phyloP scores from a whole-genome alignment of 2,329 filamentous ascomycete species.

The Sarocladium brachiariae region DNA sequence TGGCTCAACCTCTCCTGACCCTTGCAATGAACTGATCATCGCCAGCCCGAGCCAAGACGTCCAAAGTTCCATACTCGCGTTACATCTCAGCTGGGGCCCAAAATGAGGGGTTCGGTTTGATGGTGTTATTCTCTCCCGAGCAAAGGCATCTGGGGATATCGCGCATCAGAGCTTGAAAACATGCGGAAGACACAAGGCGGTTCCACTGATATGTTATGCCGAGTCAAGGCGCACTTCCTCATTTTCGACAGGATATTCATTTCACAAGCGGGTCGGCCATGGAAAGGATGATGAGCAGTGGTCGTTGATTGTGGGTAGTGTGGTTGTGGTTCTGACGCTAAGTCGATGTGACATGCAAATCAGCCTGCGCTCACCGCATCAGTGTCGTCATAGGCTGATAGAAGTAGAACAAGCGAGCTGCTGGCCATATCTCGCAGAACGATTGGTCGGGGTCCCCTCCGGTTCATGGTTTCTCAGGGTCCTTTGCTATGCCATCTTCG shows the following conservation, averaged over 20 bases:
- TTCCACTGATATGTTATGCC: background rate
- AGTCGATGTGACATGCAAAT: background rate
- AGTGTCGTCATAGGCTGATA: conserved; percentile 7
- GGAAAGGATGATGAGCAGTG: background rate
- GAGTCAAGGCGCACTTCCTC: background rate
- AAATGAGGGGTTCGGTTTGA: background rate
- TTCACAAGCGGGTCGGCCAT: background rate
- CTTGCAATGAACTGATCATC: background rate
- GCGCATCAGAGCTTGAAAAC: background rate
- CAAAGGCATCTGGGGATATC: background rate
- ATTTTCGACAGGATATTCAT: background rate
- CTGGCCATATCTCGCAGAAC: too few species aligned
- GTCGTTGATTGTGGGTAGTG: background rate
- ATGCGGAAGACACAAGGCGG: too few species aligned
- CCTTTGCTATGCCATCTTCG: background rate
- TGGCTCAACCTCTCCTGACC: background rate
- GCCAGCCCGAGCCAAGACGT: conserved; percentile 2
- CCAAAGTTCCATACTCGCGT: background rate
- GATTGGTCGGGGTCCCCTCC: too few species aligned
- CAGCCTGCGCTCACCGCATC: background rate
- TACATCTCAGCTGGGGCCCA: background rate
- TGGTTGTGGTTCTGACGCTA: background rate
- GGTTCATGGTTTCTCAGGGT: background rate
- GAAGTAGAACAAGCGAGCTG: too few species aligned
- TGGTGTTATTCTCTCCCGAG: background rate